phyloP scores from a whole-genome alignment of 495 filamentous ascomycete genomes.

The Annulohypoxylon stygium region DNA sequence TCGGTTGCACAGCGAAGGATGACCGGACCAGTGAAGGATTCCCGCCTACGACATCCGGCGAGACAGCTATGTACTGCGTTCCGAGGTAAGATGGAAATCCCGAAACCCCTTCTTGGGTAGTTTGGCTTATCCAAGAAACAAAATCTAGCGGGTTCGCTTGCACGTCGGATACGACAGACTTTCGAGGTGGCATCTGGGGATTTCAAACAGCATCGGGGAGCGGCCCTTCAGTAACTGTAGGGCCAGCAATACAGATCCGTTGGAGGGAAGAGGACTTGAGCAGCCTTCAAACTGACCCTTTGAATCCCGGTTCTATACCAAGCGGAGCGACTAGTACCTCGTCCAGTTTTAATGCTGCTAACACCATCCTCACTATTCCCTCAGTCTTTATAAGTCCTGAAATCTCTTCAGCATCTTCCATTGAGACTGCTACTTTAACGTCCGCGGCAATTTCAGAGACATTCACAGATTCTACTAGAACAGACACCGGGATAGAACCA shows the following conservation, averaged over 20 bases:
- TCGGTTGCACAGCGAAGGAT: conserved; percentile 52
- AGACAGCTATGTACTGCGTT: conserved; percentile 57
- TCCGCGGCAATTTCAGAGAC: not conserved
- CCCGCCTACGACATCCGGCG: conserved; percentile 50
- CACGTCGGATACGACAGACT: conserved; percentile 57
- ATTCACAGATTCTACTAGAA: not conserved
- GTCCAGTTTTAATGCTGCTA: not conserved
- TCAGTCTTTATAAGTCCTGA: too few relatives aligned
- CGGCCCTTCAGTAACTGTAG: conserved; percentile 51
- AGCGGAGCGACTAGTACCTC: not conserved
- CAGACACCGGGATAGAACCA: not conserved
- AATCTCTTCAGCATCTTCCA: not conserved
- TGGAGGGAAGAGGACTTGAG: conserved; percentile 55
- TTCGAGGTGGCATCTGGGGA: conserved; percentile 59
- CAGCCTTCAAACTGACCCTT: conserved; percentile 54
- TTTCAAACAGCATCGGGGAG: conserved; percentile 43
- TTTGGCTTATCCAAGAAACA: conserved; percentile 3
- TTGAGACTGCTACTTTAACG: not conserved
- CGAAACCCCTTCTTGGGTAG: not conserved
- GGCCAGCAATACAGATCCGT: conserved; percentile 58
- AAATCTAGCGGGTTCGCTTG: conserved; percentile 51
- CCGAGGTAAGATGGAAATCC: conserved; percentile 40
- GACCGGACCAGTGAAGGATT: conserved; percentile 53
- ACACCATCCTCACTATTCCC: not conserved
- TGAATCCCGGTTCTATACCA: conserved; percentile 43